Base-by-base conservation (phyloP, 2,329 filamentous ascomycete species). In the Botrytis fragariae region DNA sequence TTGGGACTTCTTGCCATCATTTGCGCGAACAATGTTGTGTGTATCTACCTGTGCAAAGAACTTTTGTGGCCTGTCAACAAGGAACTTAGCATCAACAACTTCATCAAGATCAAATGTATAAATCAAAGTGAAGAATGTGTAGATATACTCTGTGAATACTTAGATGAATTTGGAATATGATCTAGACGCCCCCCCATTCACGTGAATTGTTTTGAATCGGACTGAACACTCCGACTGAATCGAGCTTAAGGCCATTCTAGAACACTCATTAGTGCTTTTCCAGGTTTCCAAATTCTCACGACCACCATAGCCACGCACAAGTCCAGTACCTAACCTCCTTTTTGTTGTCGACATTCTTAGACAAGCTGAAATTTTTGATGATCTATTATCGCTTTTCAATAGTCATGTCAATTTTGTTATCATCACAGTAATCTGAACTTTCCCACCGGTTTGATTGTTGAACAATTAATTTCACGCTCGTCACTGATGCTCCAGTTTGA, bases 241-340 rank as follows among this genome's bases (percentile, higher is more conserved):
- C 37, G 59, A 37, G 44, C 20, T 51, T 51, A 45, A 51, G 18
- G 64, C 32, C 32, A 25, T 39, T 67, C 64, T 67, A 54, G 64
- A 54, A 67, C 45, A 22, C 63, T 51, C 48, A 25, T 51, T 67
- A 64, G 48, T n/a, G 48, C 48, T 54, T 54, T 54, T 54, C 48
- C 48, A n/a, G 20, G 48, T n/a, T 54, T 54, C 48, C 48, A 54
- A 51, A 54, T 54, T 54, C 48, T n/a, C 48, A n/a, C 48, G 25
- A n/a, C 48, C 48, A 54, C 48, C 35, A 37, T 14, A 25, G 59
- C 59, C 59, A 54, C 48, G 48, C 48, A 54, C 20, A 37, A 61
- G 57, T 60, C 32, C 37, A 35, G 18, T 60, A 16, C 59, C 22
- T 61, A 25, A 25, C 32, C 18, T 35, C 64, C 32, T 22, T 65